Evolutionary conservation across 1,284 basidiomycete species (phyloP).

Genomic region (Trichosporon asahii): DNA sequence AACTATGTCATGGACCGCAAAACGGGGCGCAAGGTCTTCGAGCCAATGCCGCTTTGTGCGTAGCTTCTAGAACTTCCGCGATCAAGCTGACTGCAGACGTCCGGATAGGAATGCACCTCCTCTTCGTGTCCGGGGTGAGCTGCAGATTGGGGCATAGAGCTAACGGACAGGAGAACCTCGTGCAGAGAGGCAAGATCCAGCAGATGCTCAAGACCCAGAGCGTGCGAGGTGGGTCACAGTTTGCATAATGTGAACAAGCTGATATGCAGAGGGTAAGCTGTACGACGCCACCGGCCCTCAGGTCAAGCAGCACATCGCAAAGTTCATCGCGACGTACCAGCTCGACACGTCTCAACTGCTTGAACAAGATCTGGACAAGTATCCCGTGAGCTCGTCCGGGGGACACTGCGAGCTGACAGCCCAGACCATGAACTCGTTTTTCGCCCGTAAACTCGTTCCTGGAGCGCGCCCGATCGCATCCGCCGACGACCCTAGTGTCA

Average conservation of each 20-base stretch:
- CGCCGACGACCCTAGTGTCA: constrained; percentile 56
- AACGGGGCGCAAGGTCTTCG: constrained; percentile 64
- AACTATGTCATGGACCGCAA: constrained; percentile 65
- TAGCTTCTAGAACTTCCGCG: constrained; percentile 27
- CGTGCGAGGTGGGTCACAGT: constrained; percentile 35
- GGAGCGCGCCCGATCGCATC: constrained; percentile 65
- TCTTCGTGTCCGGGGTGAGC: constrained; percentile 57
- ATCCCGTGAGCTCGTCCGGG: constrained; percentile 51
- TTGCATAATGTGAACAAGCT: not conserved
- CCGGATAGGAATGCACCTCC: constrained; percentile 68
- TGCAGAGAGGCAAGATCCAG: constrained; percentile 60
- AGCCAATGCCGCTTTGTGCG: constrained; percentile 75
- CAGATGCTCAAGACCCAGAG: constrained; percentile 64
- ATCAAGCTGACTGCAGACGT: constrained; percentile 31
- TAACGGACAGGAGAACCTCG: constrained; percentile 56
- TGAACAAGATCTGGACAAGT: constrained; percentile 61
- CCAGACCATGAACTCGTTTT: constrained; percentile 76
- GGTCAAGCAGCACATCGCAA: constrained; percentile 60
- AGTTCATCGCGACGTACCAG: constrained; percentile 70
- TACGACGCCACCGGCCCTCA: constrained; percentile 49
- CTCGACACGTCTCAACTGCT: constrained; percentile 64
- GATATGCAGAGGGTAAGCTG: constrained; percentile 46
- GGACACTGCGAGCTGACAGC: not conserved
- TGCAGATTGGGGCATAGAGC: not conserved
- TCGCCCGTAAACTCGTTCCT: constrained; percentile 65